These are phyloP conservation scores for Leishmania major DNA, from an alignment of 208 protist species.

Conservation along the genomic window DNA sequence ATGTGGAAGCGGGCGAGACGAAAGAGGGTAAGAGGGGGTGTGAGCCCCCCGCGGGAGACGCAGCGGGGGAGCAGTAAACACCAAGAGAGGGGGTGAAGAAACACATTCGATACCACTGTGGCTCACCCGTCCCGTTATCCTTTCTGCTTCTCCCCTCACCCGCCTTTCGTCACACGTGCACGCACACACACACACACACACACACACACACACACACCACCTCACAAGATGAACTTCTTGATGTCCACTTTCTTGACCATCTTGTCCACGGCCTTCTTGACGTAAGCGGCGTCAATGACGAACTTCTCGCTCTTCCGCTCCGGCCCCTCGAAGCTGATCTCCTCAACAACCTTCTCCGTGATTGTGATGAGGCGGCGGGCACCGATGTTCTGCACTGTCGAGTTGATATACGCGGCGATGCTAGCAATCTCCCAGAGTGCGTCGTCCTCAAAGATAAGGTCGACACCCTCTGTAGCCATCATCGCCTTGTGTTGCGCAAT, in stretches of 20 bases:
- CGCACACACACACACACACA: background rate
- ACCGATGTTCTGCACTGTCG: conserved; percentile 98
- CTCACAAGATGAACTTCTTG: conserved; percentile 92
- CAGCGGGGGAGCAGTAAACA: background rate
- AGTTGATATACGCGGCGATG: conserved; percentile 96
- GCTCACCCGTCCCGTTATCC: background rate
- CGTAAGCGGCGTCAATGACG: conserved; percentile 88
- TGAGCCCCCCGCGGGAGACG: background rate
- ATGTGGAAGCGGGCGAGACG: background rate
- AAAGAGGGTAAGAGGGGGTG: background rate
- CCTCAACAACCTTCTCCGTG: conserved; percentile 96
- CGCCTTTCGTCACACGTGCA: background rate
- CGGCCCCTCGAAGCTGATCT: conserved; percentile 94
- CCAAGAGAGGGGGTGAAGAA: background rate
- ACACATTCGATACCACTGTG: background rate
- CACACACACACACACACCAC: background rate
- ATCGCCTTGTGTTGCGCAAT: conserved; percentile 95
- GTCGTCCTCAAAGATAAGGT: conserved; percentile 95
- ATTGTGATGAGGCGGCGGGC: conserved; percentile 97
- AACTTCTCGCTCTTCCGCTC: conserved; percentile 86
- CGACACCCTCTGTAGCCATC: conserved; percentile 96
- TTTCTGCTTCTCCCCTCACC: background rate
- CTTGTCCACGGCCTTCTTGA: conserved; percentile 87
- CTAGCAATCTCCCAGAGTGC: conserved; percentile 95
- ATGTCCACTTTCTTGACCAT: conserved; percentile 95